These are phyloP conservation scores for Hypholoma sublateritium DNA, from an alignment of 768 basidiomycete genomes.

Conservation along the genomic window DNA sequence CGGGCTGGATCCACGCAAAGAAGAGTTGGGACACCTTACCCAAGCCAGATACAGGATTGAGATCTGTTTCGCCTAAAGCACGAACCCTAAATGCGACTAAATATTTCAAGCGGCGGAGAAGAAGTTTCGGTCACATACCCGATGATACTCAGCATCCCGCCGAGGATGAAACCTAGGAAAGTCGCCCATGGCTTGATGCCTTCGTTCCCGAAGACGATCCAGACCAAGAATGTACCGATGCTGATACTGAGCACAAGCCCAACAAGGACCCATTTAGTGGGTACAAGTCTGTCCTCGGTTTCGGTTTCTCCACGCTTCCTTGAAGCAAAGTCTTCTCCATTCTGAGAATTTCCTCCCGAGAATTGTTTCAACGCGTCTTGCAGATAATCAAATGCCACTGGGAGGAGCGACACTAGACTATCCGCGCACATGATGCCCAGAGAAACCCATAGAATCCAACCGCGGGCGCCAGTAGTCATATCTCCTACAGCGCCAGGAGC, in stretches of 20 bases:
- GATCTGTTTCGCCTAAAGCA: slow-evolving; percentile 93
- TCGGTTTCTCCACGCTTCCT: slow-evolving; percentile 67
- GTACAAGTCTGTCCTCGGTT: slow-evolving; percentile 78
- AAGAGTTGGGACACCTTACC: slow-evolving; percentile 94
- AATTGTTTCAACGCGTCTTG: slow-evolving; percentile 28
- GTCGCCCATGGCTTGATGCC: slow-evolving; percentile 97
- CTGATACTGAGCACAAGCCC: slow-evolving; percentile 65
- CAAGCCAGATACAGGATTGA: slow-evolving; percentile 89
- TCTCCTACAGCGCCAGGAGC: slow-evolving; percentile 91
- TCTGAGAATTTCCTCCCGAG: slow-evolving; percentile 22
- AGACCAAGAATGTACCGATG: slow-evolving; percentile 77
- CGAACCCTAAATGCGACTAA: slow-evolving; percentile 61
- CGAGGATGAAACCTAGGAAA: slow-evolving; percentile 77
- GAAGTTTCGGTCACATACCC: slow-evolving; percentile 43
- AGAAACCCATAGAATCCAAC: slow-evolving; percentile 96
- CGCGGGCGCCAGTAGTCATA: slow-evolving; percentile 85
- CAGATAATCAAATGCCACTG: slow-evolving; percentile 61
- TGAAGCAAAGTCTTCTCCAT: slow-evolving; percentile 23
- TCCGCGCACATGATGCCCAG: slow-evolving; percentile 96
- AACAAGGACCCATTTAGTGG: slow-evolving; percentile 69
- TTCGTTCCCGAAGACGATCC: slow-evolving; percentile 86
- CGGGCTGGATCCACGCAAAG: slow-evolving; percentile 93
- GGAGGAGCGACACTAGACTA: slow-evolving; percentile 81
- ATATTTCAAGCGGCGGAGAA: neutral
- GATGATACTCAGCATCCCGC: slow-evolving; percentile 81